Evolutionary conservation across 2,329 filamentous ascomycete genomes (phyloP).

Genomic region (Diaporthe capsici): DNA sequence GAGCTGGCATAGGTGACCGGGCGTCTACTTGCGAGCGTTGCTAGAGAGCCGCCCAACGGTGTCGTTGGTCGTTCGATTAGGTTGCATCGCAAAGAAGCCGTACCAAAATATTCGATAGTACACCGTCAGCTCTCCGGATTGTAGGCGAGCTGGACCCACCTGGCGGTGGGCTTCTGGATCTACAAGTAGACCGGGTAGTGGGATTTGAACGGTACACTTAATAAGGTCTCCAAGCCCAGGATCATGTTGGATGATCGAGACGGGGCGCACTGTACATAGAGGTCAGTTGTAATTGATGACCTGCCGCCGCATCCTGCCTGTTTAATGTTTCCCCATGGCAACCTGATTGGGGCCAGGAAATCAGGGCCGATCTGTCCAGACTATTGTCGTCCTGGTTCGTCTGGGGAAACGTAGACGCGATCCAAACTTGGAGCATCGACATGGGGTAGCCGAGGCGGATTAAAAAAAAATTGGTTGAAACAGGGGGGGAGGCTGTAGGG

Average conservation of each 20-base stretch:
- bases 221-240: constrained; percentile 5
- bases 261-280: background rate
- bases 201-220: constrained; percentile 29
- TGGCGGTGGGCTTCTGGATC: background rate
- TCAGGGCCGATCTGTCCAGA: background rate
- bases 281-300: background rate
- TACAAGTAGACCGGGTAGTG: background rate
- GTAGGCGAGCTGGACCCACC: constrained; percentile 24
- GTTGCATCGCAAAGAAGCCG: constrained; percentile 9
- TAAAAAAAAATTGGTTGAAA: constrained; percentile 24
- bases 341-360: background rate
- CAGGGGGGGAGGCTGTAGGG: constrained; percentile 21
- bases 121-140: constrained; percentile 20
- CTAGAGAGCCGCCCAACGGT: background rate
- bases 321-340: constrained; percentile 3
- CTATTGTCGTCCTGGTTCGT: constrained; percentile 12
- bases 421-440: constrained; percentile 1
- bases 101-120: constrained; percentile 15
- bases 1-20: background rate
- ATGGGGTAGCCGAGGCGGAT: constrained; percentile 27
- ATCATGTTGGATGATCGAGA: background rate
- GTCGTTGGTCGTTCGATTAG: background rate
- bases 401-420: constrained; percentile 10
- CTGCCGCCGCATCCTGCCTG: constrained; percentile 10
- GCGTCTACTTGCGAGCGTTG: background rate